Evolutionary conservation across 345 rosid genomes (phyloP), one percentile per base, ranked within the genome.

Genomic region (Salix caprea): DNA sequence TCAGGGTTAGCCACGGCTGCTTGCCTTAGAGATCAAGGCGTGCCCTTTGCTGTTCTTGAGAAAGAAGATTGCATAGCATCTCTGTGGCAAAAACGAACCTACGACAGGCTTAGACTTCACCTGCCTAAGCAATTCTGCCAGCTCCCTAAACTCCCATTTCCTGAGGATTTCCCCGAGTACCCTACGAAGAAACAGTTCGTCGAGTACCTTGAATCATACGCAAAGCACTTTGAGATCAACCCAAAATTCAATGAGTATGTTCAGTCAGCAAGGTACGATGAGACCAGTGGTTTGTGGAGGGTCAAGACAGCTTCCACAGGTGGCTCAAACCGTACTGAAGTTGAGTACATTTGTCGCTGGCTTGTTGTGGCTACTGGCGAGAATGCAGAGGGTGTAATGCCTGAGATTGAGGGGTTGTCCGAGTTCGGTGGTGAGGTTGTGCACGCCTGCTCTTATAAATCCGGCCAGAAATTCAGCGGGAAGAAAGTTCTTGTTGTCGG

Each of bases 361-460:
- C 92, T 96, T 2, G 97, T 96, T 75, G 98, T 93, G 78, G 99
- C 98, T 21, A 96, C 99, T 0, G 98, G 99, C 2, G 98, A 93
- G 82, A 93, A 96, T 82, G 98, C 99, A 1, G 98, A 91, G 87
- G 44, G 89, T 26, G 90, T 90, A 61, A 76, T 74, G 80, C 98
- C 99, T 32, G 96, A 88, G 2, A 78, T 93, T 32, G 89, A 91
- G 12, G 99, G 99, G 8, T 80, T 91, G 54, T 40, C 78, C 0
- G 92, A 91, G 65, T 95, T 93, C 24, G 70, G 82, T 9, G 96
- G 98, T 4, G 90, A 93, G 54, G 90, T 96, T 36, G 64, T 88
- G n/a, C 98, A 96, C 70, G 89, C 89, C 12, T 80, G 88, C 61
- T 87, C 87, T 0, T 96, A 96, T 75, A 96, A 93, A 82, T 93